Base-by-base conservation (phyloP, 768 basidiomycete species). In the Mycena albidolilacea region DNA sequence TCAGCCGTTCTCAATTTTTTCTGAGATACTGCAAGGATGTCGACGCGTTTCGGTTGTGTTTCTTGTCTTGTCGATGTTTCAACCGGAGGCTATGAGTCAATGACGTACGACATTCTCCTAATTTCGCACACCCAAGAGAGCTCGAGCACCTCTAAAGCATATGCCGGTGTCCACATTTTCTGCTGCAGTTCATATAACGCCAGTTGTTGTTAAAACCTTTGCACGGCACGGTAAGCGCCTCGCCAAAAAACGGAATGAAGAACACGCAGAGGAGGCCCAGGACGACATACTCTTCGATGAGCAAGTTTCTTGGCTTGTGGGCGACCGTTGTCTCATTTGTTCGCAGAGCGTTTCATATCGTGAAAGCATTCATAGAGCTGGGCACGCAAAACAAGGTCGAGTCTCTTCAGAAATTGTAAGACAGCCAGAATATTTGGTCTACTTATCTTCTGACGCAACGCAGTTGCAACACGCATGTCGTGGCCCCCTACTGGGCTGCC, bases 261-360 rank as follows among this genome's bases (percentile, higher is more conserved):
- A 74, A 8, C 70, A 81, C 41, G 83, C 85, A 44, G 84, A 87
- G 44, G 88, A 89, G 7, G 86, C 90, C 19, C 87, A 89, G 74
- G 86, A 87, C 50, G 90, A 93, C 74, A 84, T 95, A 21, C 83
- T 93, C 78, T 93, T 90, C 79, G 92, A 95, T 81, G 90, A 94
- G 89, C 91, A 75, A 78, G 87, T 71, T 1, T 70, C 19, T 58
- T 39, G 15, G 46, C 30, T 39, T 39, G 8, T 55, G n/a, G 30
- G 30, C 30, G 30, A 30, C 30, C 30, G 3, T 30, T 59, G 17
- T 17, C 19, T 5, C 52, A 21, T 48, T 43, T 66, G 9, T 57
- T 62, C 58, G 1, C 73, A 90, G 89, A 82, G 92, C 91, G 0
- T 94, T 93, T 79, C 85, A 91, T 70, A 90, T 93, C 30, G 91